Base-by-base conservation (phyloP, 192 early-diverging fungal species). In the Coemansia sp. region DNA sequence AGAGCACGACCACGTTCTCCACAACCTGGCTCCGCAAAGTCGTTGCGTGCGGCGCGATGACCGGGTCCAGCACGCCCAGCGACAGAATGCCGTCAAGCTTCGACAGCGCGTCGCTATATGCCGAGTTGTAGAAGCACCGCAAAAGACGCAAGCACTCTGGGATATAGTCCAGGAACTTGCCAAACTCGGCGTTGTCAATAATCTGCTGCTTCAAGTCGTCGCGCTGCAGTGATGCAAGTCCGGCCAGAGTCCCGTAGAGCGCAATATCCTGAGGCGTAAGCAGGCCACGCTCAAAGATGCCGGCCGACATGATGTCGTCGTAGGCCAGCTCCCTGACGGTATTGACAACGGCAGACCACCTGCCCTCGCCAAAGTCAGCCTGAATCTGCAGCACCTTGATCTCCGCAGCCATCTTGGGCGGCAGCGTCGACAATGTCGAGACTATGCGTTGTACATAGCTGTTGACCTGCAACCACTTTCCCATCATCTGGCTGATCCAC, bases 1-100 rank as follows among this genome's bases (percentile, higher is more conserved):
- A 82, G 29, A 82, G 44, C 15, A 82, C 75, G 11, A 82, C 72
- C 17, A 67, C 62, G 37, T 82, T 82, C 32, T 77, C 80, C 19
- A 63, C 6, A 31, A 82, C 64, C 42, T 23, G 51, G 17, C 59
- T 41, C 19, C 59, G 31, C 41, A 82, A 63, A 53, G 55, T 14
- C 2, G 44, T 6, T 1, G 63, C 59, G 29, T 77, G 80, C 44
- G 64, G 75, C 15, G 64, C 70, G 15, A 82, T 25, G 0, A 82
- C 75, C 0, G 69, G 70, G 38, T 82, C 80, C 11, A 82, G 32
- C 34, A 37, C 38, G 41, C 69, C 76, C 42, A 77, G 63, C 65
- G 80, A 72, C 59, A 72, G 31, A 31, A 78, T 64, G 7, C 19
- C 21, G 29, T 73, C 69, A 42, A 84, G 63, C 12, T 29, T 31